Percentiles rank a stretch among this genome's conserved stretches.
Evolutionary conservation across 192 early-diverging fungal species (phyloP).

Genomic region (Entomortierella chlamydospora): DNA sequence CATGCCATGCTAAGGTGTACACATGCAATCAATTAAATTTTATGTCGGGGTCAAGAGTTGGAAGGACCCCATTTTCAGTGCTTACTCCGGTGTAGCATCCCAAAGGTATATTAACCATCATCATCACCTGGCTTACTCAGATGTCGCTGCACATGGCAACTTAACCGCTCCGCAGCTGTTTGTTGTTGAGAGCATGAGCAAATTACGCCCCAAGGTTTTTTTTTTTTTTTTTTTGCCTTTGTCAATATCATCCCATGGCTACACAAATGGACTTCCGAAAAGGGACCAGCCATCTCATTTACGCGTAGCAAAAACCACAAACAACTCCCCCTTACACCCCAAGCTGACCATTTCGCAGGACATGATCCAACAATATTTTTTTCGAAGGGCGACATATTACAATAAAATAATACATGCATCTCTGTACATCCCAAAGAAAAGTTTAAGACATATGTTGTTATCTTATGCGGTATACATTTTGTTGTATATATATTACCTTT

Average conservation of each 20-base stretch:
- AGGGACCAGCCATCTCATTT: too few relatives aligned
- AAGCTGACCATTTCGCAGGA: too few relatives aligned
- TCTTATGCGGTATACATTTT: too few relatives aligned
- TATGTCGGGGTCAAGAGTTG: too few relatives aligned
- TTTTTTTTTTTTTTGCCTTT: background rate
- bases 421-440: background rate
- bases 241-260: background rate
- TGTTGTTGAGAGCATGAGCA: background rate
- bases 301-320: background rate
- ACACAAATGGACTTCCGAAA: background rate
- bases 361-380: too few relatives aligned
- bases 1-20: background rate
- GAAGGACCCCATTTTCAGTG: too few relatives aligned
- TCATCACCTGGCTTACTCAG: too few relatives aligned
- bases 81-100: too few relatives aligned
- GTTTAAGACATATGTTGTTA: too few relatives aligned
- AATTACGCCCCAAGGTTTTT: background rate
- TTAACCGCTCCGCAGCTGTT: background rate
- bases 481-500: conserved; percentile 55
- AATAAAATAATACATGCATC: background rate
- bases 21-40: too few relatives aligned
- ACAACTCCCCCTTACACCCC: background rate
- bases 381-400: too few relatives aligned
- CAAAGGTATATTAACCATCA: too few relatives aligned
- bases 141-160: background rate